Evolutionary conservation across 331 rosid genomes (phyloP).

Genomic region (Malus hybrid): DNA sequence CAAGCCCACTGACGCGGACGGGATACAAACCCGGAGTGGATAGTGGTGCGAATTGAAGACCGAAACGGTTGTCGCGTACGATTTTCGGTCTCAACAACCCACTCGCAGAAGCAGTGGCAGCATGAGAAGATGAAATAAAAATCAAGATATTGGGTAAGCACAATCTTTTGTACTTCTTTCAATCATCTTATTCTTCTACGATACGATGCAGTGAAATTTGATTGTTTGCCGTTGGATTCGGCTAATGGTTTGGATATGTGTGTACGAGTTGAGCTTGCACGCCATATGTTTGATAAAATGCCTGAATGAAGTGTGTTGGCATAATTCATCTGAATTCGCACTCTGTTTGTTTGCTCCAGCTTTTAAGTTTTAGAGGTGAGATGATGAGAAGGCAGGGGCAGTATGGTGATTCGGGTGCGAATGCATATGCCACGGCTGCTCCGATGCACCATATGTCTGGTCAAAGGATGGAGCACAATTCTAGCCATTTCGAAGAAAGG

Average conservation of each 20-base stretch:
- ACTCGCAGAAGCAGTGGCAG: background rate
- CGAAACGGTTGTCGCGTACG: no score
- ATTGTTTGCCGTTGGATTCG: background rate
- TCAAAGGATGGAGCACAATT: slow-evolving; percentile 50
- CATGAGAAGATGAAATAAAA: background rate
- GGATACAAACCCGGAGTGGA: no score
- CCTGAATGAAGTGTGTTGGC: background rate
- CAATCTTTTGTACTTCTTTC: background rate
- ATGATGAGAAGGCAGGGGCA: slow-evolving; percentile 72
- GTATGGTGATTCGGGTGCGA: slow-evolving; percentile 51
- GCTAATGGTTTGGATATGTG: background rate
- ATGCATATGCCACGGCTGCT: slow-evolving; percentile 34
- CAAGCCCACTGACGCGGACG: no score
- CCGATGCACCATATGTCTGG: slow-evolving; percentile 58
- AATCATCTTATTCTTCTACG: background rate
- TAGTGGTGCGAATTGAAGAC: no score
- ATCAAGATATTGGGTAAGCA: background rate
- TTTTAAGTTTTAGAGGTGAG: background rate
- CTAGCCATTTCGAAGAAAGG: slow-evolving; percentile 62
- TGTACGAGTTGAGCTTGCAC: background rate
- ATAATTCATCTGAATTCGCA: background rate
- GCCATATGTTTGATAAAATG: background rate
- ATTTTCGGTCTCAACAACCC: no score
- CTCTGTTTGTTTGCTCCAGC: slow-evolving; percentile 14
- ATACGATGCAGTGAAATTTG: background rate